Conservation (phyloP, 2,329 filamentous ascomycete genomes). For the Amauroascus niger region DNA sequence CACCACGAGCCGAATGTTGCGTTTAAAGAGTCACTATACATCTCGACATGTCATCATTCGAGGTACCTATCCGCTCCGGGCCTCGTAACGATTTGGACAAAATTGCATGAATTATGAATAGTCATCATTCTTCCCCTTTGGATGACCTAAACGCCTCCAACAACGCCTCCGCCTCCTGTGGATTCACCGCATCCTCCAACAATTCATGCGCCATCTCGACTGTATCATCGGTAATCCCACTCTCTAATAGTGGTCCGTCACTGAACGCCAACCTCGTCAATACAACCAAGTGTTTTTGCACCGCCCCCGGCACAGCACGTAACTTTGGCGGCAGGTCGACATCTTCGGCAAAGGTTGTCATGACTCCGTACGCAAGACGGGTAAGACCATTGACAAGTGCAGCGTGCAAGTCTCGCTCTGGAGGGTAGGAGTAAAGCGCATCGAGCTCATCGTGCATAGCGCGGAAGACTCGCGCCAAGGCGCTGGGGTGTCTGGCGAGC, state of each 20-base stretch:
- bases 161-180: conserved; percentile 62
- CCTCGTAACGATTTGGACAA: not conserved
- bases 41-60: not conserved
- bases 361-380: conserved; percentile 52
- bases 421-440: conserved; percentile 45
- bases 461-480: conserved; percentile 64
- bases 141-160: conserved; percentile 38
- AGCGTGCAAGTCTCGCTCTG: conserved; percentile 40
- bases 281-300: conserved; percentile 71
- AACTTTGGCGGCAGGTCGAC: conserved; percentile 65
- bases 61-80: not conserved
- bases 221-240: conserved; percentile 65
- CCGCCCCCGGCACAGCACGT: conserved; percentile 57
- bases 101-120: not conserved
- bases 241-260: conserved; percentile 68
- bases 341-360: conserved; percentile 50
- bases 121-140: conserved; percentile 21
- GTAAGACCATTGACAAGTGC: conserved; percentile 50
- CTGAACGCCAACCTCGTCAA: conserved; percentile 78
- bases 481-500: conserved; percentile 58
- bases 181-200: conserved; percentile 68
- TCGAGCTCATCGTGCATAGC: conserved; percentile 65
- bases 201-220: conserved; percentile 73
- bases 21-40: too few relatives aligned
- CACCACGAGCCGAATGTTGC: too few relatives aligned